These are phyloP conservation scores for Candida pseudofarinosa DNA, from an alignment of 805 yeast species.

Conservation along the genomic window DNA sequence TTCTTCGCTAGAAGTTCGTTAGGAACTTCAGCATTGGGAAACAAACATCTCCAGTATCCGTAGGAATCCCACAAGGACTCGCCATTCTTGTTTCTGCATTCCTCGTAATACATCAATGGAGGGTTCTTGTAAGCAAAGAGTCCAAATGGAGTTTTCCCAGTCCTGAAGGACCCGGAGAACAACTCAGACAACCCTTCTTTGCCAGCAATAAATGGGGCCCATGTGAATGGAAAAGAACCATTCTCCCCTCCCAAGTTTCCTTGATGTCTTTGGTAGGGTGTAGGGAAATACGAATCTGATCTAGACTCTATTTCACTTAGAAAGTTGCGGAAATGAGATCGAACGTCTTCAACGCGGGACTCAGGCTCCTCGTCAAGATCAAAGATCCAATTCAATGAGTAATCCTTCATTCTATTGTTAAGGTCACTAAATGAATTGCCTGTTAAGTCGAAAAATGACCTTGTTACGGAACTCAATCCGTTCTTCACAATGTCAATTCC, in stretches of 20 bases:
- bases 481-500: slow-evolving; percentile 22
- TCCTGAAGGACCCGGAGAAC: slow-evolving; percentile 13
- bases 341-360: slow-evolving; percentile 2
- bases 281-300: slow-evolving; percentile 15
- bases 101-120: slow-evolving; percentile 50
- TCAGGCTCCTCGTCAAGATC: slow-evolving; percentile 9
- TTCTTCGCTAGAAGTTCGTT: slow-evolving; percentile 25
- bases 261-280: slow-evolving; percentile 19
- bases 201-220: slow-evolving; percentile 4
- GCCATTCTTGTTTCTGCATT: slow-evolving; percentile 66
- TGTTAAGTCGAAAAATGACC: slow-evolving; percentile 21
- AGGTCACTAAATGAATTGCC: slow-evolving; percentile 18
- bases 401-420: slow-evolving; percentile 18
- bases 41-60: slow-evolving; percentile 89
- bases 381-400: slow-evolving; percentile 14
- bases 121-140: slow-evolving; percentile 57
- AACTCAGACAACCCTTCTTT: slow-evolving; percentile 5
- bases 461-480: slow-evolving; percentile 22
- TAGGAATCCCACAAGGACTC: slow-evolving; percentile 74
- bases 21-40: slow-evolving; percentile 52
- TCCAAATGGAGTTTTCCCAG: slow-evolving; percentile 38
- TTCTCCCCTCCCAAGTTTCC: slow-evolving; percentile 1
- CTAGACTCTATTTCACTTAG: slow-evolving; percentile 2
- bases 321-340: not conserved
- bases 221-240: not conserved